A percentile compares a stretch with the other conserved stretches of the same genome.
Conservation (phyloP, 108 stramenopile genomes). For the Nitzschia sp. region DNA sequence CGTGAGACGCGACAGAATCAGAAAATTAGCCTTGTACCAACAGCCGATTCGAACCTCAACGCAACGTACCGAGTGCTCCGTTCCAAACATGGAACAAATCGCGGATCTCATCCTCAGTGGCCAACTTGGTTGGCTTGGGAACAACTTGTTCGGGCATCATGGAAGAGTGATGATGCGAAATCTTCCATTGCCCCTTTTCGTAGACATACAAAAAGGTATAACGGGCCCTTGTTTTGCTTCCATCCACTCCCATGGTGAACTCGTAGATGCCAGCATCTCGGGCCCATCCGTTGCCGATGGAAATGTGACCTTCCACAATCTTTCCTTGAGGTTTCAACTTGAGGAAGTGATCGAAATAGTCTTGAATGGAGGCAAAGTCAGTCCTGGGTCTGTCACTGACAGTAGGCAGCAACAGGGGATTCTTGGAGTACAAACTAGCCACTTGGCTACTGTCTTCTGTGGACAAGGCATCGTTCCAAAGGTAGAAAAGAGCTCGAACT, state of each 20-base stretch:
- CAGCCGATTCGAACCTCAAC: neutral
- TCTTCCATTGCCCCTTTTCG: conserved; percentile 71
- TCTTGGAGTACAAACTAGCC: conserved; percentile 49
- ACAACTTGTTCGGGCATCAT: conserved; percentile 51
- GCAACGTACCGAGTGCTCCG: conserved; percentile 49
- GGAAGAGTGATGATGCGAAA: conserved; percentile 67
- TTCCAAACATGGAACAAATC: conserved; percentile 58
- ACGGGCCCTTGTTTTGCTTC: conserved; percentile 54
- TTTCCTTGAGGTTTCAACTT: conserved; percentile 54
- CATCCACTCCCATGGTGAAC: conserved; percentile 58
- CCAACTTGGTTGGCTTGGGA: neutral
- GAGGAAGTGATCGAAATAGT: conserved; percentile 68
- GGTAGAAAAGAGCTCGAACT: conserved; percentile 61
- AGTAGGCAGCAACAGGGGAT: conserved; percentile 56
- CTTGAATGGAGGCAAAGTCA: conserved; percentile 55
- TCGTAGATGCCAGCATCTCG: conserved; percentile 62
- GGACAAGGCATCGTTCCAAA: conserved; percentile 70
- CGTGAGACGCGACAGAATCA: neutral
- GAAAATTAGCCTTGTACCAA: neutral
- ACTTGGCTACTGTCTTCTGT: conserved; percentile 58
- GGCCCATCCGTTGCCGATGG: conserved; percentile 49
- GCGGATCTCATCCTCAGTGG: conserved; percentile 10
- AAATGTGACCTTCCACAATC: conserved; percentile 55
- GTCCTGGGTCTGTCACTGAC: conserved; percentile 58
- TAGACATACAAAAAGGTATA: conserved; percentile 63